Evolutionary conservation across 1,284 basidiomycete genomes (phyloP).

Genomic region (Cutaneotrichosporon cavernicola): DNA sequence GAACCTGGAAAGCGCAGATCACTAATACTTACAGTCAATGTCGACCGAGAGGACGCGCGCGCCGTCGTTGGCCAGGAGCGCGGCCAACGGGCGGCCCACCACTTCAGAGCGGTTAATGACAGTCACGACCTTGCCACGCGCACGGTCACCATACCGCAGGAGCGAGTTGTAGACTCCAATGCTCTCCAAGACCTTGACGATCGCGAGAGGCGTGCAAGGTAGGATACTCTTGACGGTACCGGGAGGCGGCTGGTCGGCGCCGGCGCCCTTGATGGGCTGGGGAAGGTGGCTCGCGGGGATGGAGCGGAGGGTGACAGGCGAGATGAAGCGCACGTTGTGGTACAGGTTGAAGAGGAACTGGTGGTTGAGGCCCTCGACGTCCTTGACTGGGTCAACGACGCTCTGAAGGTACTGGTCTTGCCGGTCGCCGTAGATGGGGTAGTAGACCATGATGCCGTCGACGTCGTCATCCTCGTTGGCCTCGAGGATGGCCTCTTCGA

Average conservation of each 20-base stretch:
- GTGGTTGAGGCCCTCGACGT: conserved; percentile 94
- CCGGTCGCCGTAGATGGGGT: conserved; percentile 81
- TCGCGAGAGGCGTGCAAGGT: conserved; percentile 93
- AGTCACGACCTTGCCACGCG: conserved; percentile 58
- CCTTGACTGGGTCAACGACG: conserved; percentile 82
- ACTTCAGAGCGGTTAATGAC: conserved; percentile 62
- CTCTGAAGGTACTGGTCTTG: conserved; percentile 85
- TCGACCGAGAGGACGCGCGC: conserved; percentile 89
- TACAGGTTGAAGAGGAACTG: conserved; percentile 96
- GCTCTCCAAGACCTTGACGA: conserved; percentile 91
- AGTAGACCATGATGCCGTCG: conserved; percentile 98
- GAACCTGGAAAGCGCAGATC: neutral
- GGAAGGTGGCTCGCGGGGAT: conserved; percentile 45
- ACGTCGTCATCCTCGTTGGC: conserved; percentile 82
- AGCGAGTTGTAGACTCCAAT: conserved; percentile 89
- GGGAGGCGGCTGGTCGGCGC: conserved; percentile 60
- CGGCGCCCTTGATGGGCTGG: conserved; percentile 28
- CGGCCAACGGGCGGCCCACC: conserved; percentile 86
- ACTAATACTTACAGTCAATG: conserved; percentile 66
- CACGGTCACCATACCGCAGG: conserved; percentile 88
- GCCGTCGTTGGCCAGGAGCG: conserved; percentile 86
- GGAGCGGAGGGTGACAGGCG: conserved; percentile 52
- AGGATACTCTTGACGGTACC: conserved; percentile 65
- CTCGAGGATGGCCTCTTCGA: conserved; percentile 91
- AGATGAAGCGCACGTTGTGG: conserved; percentile 77